Conservation (phyloP, 257 asterid genomes). For the Solanum paucissectum region DNA sequence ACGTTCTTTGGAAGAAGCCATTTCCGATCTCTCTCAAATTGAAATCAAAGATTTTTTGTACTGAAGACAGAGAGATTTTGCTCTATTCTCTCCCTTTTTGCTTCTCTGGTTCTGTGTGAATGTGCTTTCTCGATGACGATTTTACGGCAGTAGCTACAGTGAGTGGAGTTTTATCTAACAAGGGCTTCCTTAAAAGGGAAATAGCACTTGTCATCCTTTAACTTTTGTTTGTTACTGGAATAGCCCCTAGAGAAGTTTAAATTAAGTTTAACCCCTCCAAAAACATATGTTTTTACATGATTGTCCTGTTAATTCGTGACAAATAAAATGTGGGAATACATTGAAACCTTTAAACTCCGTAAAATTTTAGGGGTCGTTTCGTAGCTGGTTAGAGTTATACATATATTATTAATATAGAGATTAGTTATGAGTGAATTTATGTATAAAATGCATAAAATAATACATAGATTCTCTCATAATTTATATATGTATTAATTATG, state of each 20-base stretch:
- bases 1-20: slow-evolving; percentile 25
- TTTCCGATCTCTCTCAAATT: slow-evolving; percentile 12
- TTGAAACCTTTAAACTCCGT: too few relatives aligned
- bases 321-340: not conserved
- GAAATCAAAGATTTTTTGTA: not conserved
- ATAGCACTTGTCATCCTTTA: not conserved
- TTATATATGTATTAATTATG: not conserved
- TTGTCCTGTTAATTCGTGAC: not conserved
- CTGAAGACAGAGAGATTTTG: not conserved
- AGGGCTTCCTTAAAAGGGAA: not conserved
- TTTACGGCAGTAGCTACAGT: not conserved
- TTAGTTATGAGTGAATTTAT: too few relatives aligned
- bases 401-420: too few relatives aligned
- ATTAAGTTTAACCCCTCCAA: not conserved
- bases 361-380: too few relatives aligned
- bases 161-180: not conserved
- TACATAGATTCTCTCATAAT: too few relatives aligned
- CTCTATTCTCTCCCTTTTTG: not conserved
- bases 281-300: not conserved
- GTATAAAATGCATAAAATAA: too few relatives aligned
- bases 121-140: not conserved
- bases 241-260: not conserved
- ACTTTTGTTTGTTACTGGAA: not conserved
- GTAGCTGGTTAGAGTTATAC: too few relatives aligned
- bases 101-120: not conserved